These are phyloP conservation scores for Triticum urartu DNA, from an alignment of 176 grass and related monocot species.

Conservation along the genomic window DNA sequence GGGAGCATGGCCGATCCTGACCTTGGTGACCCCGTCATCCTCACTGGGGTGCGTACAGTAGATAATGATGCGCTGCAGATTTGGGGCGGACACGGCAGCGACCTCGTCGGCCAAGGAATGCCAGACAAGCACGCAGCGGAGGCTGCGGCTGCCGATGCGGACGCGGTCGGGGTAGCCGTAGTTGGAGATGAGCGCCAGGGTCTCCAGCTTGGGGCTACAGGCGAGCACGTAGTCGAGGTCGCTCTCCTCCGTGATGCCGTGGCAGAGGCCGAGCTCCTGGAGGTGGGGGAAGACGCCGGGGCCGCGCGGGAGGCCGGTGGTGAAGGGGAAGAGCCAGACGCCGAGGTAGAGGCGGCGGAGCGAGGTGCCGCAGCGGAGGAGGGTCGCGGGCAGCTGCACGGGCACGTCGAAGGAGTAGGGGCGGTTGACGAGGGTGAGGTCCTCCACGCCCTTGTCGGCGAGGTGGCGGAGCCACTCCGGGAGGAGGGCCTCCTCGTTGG, in stretches of 20 bases:
- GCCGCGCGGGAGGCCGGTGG: not conserved
- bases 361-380: not conserved
- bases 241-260: not conserved
- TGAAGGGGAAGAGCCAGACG: not conserved
- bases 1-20: not conserved
- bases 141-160: not conserved
- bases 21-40: not conserved
- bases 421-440: not conserved
- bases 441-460: not conserved
- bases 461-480: not conserved
- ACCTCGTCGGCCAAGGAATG: not conserved
- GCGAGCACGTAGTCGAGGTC: not conserved
- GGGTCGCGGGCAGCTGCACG: not conserved
- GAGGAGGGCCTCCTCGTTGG: not conserved
- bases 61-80: not conserved
- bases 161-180: not conserved
- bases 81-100: not conserved
- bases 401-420: not conserved
- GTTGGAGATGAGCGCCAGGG: not conserved
- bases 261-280: not conserved
- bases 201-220: not conserved
- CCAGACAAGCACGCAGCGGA: constrained; percentile 6
- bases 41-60: not conserved
- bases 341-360: not conserved
- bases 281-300: not conserved